A percentile compares a stretch with the other conserved stretches of the same genome.
Evolutionary conservation across 441 rosid species (phyloP).

Genomic region (Viola pubescens): DNA sequence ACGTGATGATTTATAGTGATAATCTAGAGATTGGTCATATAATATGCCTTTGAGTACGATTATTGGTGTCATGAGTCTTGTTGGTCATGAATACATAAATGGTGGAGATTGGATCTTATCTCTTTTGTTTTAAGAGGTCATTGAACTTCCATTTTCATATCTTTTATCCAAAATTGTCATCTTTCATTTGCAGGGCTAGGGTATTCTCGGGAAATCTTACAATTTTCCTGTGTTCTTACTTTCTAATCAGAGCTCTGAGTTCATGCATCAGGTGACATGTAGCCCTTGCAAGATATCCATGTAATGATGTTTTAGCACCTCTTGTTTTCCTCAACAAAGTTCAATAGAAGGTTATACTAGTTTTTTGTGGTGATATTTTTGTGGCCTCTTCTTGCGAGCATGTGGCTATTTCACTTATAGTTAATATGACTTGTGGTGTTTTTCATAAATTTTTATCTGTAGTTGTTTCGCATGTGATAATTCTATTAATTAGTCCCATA

Average conservation of each 20-base stretch:
- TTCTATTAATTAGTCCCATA: background rate
- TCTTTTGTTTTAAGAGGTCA: background rate
- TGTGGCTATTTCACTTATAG: background rate
- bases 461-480: background rate
- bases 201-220: slow-evolving; percentile 70
- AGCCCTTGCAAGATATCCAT: slow-evolving; percentile 5
- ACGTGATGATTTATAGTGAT: too few relatives aligned
- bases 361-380: background rate
- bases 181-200: slow-evolving; percentile 69
- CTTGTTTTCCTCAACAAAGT: too few relatives aligned
- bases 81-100: too few relatives aligned
- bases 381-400: background rate
- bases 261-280: slow-evolving; percentile 59
- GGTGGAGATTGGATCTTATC: background rate
- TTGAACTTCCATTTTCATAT: background rate
- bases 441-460: background rate
- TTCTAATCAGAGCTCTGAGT: slow-evolving; percentile 52
- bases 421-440: background rate
- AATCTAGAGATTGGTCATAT: too few relatives aligned
- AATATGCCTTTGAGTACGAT: too few relatives aligned
- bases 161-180: background rate
- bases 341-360: background rate
- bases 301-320: background rate
- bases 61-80: too few relatives aligned
- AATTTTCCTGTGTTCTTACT: slow-evolving; percentile 85